phyloP scores from a whole-genome alignment of 768 basidiomycete species.

The Filobasidium floriforme region DNA sequence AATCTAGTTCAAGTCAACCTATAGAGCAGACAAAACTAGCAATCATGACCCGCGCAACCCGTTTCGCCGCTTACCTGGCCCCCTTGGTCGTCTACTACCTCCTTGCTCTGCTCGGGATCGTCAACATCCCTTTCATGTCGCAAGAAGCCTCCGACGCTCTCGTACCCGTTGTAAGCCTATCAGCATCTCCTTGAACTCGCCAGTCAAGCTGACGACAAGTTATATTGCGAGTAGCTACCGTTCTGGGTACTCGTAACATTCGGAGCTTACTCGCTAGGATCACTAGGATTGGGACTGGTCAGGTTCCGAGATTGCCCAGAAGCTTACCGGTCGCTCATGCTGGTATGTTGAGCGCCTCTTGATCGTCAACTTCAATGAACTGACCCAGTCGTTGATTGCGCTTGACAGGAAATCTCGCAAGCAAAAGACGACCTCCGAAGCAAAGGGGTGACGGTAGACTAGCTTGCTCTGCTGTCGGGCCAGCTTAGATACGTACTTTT shows the following conservation, averaged over 20 bases:
- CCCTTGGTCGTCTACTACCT: constrained; percentile 53
- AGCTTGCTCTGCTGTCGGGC: constrained; percentile 9
- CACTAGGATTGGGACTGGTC: constrained; percentile 66
- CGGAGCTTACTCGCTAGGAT: constrained; percentile 70
- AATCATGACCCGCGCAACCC: constrained; percentile 59
- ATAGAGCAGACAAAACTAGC: neutral
- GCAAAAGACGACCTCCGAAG: constrained; percentile 57
- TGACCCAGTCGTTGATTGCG: neutral
- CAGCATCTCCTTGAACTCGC: constrained; percentile 11
- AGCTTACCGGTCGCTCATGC: constrained; percentile 63
- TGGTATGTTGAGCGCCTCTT: constrained; percentile 47
- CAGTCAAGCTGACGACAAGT: neutral
- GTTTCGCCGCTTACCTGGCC: constrained; percentile 51
- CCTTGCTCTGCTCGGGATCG: constrained; percentile 53
- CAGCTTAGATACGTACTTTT: no score
- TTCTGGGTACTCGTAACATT: constrained; percentile 76
- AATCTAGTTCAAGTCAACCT: no score
- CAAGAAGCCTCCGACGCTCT: constrained; percentile 50
- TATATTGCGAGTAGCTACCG: constrained; percentile 52
- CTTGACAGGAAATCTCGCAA: constrained; percentile 17
- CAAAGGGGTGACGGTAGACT: constrained; percentile 59
- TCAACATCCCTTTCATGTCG: constrained; percentile 56
- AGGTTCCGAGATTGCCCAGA: constrained; percentile 72
- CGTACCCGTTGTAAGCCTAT: constrained; percentile 55
- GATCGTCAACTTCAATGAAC: neutral